Evolutionary conservation across 176 grass and related monocot species (phyloP).

Genomic region (Otatea glauca): DNA sequence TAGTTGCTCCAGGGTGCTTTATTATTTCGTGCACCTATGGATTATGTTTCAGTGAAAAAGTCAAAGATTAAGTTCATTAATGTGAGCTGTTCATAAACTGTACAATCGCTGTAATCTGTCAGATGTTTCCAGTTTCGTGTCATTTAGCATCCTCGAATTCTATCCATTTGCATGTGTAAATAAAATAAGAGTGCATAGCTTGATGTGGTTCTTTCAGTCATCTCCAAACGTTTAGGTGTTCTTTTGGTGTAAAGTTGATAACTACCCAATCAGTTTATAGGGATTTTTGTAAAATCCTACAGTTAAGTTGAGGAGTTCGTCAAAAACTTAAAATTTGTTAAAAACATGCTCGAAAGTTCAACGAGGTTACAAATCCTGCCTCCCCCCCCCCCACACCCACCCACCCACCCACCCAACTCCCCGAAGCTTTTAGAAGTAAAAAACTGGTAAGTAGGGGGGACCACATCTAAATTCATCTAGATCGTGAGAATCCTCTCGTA

Average conservation of each 20-base stretch:
- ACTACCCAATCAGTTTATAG: not conserved
- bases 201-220: constrained; percentile 22
- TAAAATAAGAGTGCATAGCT: constrained; percentile 36
- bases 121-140: not conserved
- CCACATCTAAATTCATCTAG: too few relatives aligned
- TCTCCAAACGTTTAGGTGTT: not conserved
- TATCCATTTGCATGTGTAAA: constrained; percentile 40
- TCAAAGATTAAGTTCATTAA: constrained; percentile 38
- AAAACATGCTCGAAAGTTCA: too few relatives aligned
- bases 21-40: constrained; percentile 50
- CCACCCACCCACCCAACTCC: too few relatives aligned
- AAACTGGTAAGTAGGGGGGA: too few relatives aligned
- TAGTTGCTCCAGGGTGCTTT: constrained; percentile 46
- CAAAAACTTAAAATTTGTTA: too few relatives aligned
- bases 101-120: constrained; percentile 27
- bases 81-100: constrained; percentile 33
- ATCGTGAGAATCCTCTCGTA: too few relatives aligned
- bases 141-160: constrained; percentile 22
- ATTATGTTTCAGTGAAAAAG: constrained; percentile 10
- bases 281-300: too few relatives aligned
- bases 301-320: too few relatives aligned
- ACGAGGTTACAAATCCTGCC: too few relatives aligned
- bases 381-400: too few relatives aligned
- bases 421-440: too few relatives aligned
- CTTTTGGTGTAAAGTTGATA: not conserved